Evolutionary conservation across 208 protist genomes (phyloP).

Genomic region (Crithidia expoeki): DNA sequence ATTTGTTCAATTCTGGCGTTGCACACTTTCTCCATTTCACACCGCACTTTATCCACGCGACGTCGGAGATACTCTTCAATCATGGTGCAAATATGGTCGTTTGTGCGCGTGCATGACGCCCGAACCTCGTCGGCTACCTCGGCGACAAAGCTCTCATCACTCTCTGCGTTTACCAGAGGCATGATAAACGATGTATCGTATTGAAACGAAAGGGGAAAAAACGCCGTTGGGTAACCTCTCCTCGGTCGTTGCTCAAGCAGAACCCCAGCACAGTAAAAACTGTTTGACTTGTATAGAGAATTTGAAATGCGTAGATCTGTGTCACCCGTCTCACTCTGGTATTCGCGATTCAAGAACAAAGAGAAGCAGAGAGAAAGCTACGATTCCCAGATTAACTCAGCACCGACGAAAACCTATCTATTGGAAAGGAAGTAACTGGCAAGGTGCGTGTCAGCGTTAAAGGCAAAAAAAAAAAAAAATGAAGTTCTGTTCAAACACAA

Average conservation of each 20-base stretch:
- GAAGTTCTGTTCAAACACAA: neutral
- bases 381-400: no score
- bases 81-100: conserved; percentile 50
- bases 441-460: no score
- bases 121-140: conserved; percentile 42
- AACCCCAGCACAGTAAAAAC: no score
- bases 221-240: no score
- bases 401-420: no score
- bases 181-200: conserved; percentile 10
- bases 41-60: conserved; percentile 28
- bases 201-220: conserved; percentile 11
- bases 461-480: neutral
- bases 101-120: conserved; percentile 16
- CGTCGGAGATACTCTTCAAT: conserved; percentile 68
- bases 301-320: no score
- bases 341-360: no score
- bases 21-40: conserved; percentile 7
- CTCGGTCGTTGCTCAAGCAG: no score
- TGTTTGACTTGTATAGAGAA: no score
- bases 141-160: conserved; percentile 53
- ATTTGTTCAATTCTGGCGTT: conserved; percentile 6
- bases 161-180: conserved; percentile 48
- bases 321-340: no score
- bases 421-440: no score
- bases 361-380: no score